Evolutionary conservation across 768 basidiomycete genomes (phyloP), one percentile per base, ranked within the genome.

Genomic region (Boletus edulis): DNA sequence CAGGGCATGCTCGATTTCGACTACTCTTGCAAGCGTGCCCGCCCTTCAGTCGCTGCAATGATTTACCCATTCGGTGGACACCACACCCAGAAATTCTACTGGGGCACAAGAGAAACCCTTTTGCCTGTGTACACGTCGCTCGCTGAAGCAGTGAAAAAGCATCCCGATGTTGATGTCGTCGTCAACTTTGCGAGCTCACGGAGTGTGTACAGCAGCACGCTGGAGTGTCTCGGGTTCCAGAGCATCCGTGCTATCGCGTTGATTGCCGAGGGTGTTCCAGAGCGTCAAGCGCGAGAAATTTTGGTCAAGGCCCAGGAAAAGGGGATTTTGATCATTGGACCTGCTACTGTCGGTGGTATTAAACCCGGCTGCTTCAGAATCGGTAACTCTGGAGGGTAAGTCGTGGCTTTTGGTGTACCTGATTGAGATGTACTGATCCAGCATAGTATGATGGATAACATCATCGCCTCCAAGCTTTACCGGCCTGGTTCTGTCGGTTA

Each of bases 51-150:
- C 61, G 95, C 97, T 29, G 97, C 97, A 38, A 99, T 98, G 96
- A 97, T 99, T 71, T 99, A 99, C 74, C 97, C 96, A 70, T 99
- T 99, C 75, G 97, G 96, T 68, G 96, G 96, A 18, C 96, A 98
- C 77, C 97, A 98, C 78, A 97, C 98, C 74, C 97, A 99, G 78
- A 99, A 99, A 79, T 98, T 99, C 84, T 98, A 99, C 83, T 98
- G 97, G 97, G 97, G 97, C 52, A 98, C 97, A 39, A 94, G 92
- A 79, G 97, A 98, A 81, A 96, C 96, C 4, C 87, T 99, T 46
- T 85, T 99, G 38, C 97, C 97, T 48, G 96, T 99, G 41, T 99
- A 97, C 80, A 96, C 95, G 18, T 84, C 84, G 52, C 81, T 97
- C 62, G 84, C 83, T 51, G 96, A 98, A 68, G 96, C 96, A 14